phyloP scores from a whole-genome alignment of 2,329 filamentous ascomycete genomes.

The Graphiopsis chlorocephala region DNA sequence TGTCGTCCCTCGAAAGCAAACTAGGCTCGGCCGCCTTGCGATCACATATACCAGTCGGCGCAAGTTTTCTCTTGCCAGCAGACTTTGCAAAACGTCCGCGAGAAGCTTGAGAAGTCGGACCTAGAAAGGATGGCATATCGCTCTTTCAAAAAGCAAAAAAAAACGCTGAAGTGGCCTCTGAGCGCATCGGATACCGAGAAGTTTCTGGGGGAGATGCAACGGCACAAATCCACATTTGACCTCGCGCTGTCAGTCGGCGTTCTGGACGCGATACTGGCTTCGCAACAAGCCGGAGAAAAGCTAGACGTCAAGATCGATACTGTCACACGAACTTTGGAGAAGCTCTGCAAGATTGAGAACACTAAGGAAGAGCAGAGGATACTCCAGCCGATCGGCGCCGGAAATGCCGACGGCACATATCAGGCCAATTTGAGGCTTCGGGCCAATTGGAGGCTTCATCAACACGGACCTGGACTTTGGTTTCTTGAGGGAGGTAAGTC shows the following conservation, averaged over 20 bases:
- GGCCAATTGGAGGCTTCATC: background rate
- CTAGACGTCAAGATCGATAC: background rate
- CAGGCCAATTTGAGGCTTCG: background rate
- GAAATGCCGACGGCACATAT: background rate
- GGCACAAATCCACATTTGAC: conserved; percentile 2
- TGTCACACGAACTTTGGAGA: background rate
- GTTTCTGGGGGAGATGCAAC: background rate
- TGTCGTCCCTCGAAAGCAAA: background rate
- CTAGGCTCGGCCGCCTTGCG: background rate
- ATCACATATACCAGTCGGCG: background rate
- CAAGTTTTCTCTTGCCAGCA: background rate
- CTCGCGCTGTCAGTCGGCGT: background rate
- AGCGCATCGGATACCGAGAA: background rate
- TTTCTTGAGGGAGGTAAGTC: background rate
- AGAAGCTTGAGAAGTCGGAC: background rate
- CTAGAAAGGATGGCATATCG: background rate
- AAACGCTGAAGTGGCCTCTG: background rate
- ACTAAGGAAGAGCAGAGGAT: background rate
- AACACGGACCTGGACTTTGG: background rate
- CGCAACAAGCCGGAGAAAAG: background rate
- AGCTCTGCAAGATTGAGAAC: background rate
- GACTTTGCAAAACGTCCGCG: background rate
- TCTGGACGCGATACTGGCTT: background rate
- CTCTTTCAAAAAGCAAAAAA: background rate
- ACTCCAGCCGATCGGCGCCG: background rate